Percentiles rank a stretch among this genome's conserved stretches.
These are phyloP conservation scores for Nemania bipapillata DNA, from an alignment of 2,329 filamentous ascomycete genomes.

Conservation along the genomic window DNA sequence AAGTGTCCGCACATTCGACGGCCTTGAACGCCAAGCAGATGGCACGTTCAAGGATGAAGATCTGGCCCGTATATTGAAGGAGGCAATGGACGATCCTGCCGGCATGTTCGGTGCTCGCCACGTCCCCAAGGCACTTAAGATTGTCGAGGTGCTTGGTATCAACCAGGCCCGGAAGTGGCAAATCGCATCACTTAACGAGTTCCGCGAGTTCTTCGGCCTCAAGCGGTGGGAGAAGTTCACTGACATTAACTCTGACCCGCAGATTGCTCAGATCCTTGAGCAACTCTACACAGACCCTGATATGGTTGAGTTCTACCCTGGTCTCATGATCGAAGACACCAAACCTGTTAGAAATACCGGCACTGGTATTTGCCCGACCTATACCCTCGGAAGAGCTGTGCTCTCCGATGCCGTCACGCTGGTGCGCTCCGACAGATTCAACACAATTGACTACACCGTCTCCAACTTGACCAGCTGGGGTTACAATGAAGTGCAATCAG, in stretches of 20 bases:
- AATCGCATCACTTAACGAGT: conserved; percentile 71
- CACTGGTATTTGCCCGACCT: conserved; percentile 63
- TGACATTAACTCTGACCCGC: conserved; percentile 67
- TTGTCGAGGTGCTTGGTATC: conserved; percentile 72
- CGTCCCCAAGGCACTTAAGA: conserved; percentile 67
- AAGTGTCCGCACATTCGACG: conserved; percentile 60
- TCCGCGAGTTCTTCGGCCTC: conserved; percentile 71
- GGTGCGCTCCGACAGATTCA: conserved; percentile 69
- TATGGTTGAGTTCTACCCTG: conserved; percentile 76
- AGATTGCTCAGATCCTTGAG: conserved; percentile 66
- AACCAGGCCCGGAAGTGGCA: conserved; percentile 71
- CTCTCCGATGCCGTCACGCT: conserved; percentile 69
- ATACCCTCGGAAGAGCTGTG: conserved; percentile 65
- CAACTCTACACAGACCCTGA: conserved; percentile 72
- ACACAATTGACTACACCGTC: conserved; percentile 62
- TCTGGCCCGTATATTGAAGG: conserved; percentile 66
- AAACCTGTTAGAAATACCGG: conserved; percentile 64
- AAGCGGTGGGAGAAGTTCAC: conserved; percentile 66
- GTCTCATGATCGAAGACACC: conserved; percentile 69
- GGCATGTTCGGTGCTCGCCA: conserved; percentile 69
- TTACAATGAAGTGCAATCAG: conserved; percentile 55
- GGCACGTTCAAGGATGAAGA: conserved; percentile 68
- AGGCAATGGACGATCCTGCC: conserved; percentile 69
- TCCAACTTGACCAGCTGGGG: conserved; percentile 58
- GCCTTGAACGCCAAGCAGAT: conserved; percentile 59